Base-by-base conservation (phyloP, 768 basidiomycete species). In the Agaricus subrufescens region DNA sequence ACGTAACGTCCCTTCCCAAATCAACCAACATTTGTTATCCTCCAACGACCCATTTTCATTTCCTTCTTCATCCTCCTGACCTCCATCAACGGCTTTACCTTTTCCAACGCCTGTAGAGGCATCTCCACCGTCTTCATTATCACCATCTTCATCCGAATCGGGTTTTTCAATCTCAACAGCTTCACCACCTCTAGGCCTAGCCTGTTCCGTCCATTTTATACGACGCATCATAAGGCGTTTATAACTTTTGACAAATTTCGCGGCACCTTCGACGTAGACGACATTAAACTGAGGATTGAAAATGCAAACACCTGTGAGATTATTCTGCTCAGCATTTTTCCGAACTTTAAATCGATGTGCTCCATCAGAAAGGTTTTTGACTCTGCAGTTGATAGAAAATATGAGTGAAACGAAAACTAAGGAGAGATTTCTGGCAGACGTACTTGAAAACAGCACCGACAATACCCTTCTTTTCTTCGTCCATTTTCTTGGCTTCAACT, bases 321-420 rank as follows among this genome's bases (percentile, higher is more conserved):
- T 85, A 67, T 88, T 78, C 67, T 97, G 94, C 65, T 96, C 91
- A 1, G 97, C 97, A 64, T 98, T 98, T 77, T 91, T 94, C 57
- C 91, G 86, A 51, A 98, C 91, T 75, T 98, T 99, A 79, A 93
- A 98, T 58, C 91, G 87, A 63, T 99, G 97, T 10, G 91, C 79
- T 1, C 89, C 93, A 67, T 98, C 94, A n/a, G 85, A 80, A 46
- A 99, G 83, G 54, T 82, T 87, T 67, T 89, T 88, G 62, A 99
- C 79, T 73, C 94, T 93, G 66, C 5, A 50, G 45, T 50, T 19
- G 19, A 23, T 49, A 30, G 37, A 19, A 29, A 25, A 46, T 31
- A 30, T 53, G 29, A 53, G 23, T 46, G 27, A 19, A 25, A 52
- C 15, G 54, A 25, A 39, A 19, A 29, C 52, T 40, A 5, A 44